Evolutionary conservation across 2,329 filamentous ascomycete species (phyloP), one percentile per base, ranked within the genome.

Genomic region (Penicillium paneum): DNA sequence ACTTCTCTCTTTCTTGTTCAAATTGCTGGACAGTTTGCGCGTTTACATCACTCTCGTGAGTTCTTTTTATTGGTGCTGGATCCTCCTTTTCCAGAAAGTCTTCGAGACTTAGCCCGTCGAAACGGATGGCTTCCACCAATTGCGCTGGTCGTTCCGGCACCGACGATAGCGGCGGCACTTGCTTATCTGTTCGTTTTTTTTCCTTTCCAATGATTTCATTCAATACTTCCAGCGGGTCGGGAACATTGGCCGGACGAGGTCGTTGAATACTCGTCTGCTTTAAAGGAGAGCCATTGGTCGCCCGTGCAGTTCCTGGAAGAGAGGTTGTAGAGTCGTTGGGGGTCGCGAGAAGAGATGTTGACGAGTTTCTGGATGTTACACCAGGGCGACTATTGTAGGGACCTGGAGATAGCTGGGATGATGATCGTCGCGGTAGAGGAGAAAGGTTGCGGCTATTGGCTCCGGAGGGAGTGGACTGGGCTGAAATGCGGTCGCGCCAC

Each of bases 401-500:
- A 64, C 86, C 86, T 8, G 88, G 88, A 39, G 83, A 86, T 55
- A 89, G 83, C 67, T 83, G 84, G 68, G 82, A 85, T 12, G 87
- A 84, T 47, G 88, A 83, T 69, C 88, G 81, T 61, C 83, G 83
- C 38, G 84, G 82, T 28, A 86, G 81, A 44, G 90, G 88, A 59
- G 90, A 91, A 68, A 85, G 88, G 46, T 87, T 79, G 69, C 90
- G 85, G 11, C 31, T 45, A 70, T 82, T 71, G 45, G 84, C 84
- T 59, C 83, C 81, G 53, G 83, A 79, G 74, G 84, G 78, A 71
- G 83, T 85, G 54, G 86, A 82, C 73, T 88, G 86, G 65, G 82
- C 85, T 61, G 88, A 87, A 62, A 96, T 85, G 71, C 91, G 88
- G 78, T 96, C 91, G 69, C 95, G 85, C 91, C 91, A 96, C 90